phyloP scores from a whole-genome alignment of 805 yeast species.

The Kuraishia piskuri region DNA sequence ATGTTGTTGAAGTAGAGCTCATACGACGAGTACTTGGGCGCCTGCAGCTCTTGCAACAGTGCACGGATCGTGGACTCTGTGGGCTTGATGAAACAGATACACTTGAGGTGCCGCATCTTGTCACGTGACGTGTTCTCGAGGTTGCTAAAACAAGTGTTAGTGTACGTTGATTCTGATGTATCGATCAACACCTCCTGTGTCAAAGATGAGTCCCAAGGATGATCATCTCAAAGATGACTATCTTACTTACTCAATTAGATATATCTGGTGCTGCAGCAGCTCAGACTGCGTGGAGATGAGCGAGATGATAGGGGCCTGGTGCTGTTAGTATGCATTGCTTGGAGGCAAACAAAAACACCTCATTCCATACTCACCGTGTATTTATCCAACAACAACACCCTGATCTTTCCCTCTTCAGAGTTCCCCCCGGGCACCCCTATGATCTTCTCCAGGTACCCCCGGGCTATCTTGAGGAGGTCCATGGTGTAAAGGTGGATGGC shows the following conservation, averaged over 20 bases:
- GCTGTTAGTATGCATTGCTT: neutral
- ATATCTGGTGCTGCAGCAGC: slow-evolving; percentile 74
- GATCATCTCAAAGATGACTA: neutral
- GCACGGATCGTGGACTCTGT: slow-evolving; percentile 50
- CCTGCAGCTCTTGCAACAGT: slow-evolving; percentile 57
- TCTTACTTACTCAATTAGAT: slow-evolving; percentile 50
- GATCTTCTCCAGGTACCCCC: slow-evolving; percentile 32
- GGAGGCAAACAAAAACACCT: neutral
- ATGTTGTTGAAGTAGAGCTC: slow-evolving; percentile 72
- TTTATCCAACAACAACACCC: slow-evolving; percentile 71
- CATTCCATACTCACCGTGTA: slow-evolving; percentile 40
- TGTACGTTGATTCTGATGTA: no score
- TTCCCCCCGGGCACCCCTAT: slow-evolving; percentile 12
- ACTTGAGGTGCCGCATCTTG: slow-evolving; percentile 69
- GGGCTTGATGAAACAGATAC: slow-evolving; percentile 76
- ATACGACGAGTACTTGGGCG: slow-evolving; percentile 76
- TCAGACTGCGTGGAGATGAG: slow-evolving; percentile 84
- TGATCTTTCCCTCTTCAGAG: slow-evolving; percentile 31
- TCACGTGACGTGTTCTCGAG: slow-evolving; percentile 54
- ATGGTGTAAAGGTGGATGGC: slow-evolving; percentile 15
- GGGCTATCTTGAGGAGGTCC: slow-evolving; percentile 40
- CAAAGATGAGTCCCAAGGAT: no score
- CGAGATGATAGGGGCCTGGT: slow-evolving; percentile 65
- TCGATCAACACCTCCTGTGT: no score
- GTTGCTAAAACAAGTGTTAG: slow-evolving; percentile 17